phyloP scores from a whole-genome alignment of 1,284 basidiomycete species.

The Trametes pubescens region DNA sequence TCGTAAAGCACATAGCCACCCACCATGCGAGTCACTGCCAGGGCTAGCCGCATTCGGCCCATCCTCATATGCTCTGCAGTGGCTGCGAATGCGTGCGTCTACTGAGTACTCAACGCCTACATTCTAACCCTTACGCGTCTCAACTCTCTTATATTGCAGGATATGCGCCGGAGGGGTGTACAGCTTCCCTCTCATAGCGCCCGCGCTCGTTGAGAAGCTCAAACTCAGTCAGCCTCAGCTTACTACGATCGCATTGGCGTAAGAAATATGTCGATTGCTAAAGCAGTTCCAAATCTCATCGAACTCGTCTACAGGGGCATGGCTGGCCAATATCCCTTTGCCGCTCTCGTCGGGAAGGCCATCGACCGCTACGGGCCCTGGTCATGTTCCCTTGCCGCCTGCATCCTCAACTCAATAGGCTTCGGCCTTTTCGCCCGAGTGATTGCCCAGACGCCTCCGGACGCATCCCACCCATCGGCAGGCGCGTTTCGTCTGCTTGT shows the following conservation, averaged over 20 bases:
- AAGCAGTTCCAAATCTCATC: not conserved
- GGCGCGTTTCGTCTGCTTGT: slow-evolving; percentile 61
- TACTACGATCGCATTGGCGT: slow-evolving; percentile 79
- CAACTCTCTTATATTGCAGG: slow-evolving; percentile 44
- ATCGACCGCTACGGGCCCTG: slow-evolving; percentile 68
- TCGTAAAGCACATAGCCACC: not conserved
- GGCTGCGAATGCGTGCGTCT: slow-evolving; percentile 64
- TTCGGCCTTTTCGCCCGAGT: slow-evolving; percentile 70
- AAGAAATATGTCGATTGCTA: slow-evolving; percentile 33
- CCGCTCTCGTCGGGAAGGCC: slow-evolving; percentile 64
- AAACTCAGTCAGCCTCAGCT: slow-evolving; percentile 78
- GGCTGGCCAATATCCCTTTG: slow-evolving; percentile 73
- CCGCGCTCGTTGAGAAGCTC: slow-evolving; percentile 61
- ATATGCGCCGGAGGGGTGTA: slow-evolving; percentile 78
- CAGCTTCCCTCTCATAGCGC: slow-evolving; percentile 77
- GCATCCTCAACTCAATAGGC: slow-evolving; percentile 62
- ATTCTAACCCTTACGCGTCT: not conserved
- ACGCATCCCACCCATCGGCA: slow-evolving; percentile 47
- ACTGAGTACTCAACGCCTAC: not conserved
- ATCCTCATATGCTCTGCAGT: slow-evolving; percentile 61
- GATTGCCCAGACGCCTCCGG: slow-evolving; percentile 53
- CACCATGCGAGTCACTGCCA: slow-evolving; percentile 7
- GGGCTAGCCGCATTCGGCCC: slow-evolving; percentile 32
- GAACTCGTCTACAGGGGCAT: slow-evolving; percentile 56
- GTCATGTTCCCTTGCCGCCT: slow-evolving; percentile 69